phyloP scores from a whole-genome alignment of 2,329 filamentous ascomycete genomes.

The Stagonosporopsis chrysanthemi region DNA sequence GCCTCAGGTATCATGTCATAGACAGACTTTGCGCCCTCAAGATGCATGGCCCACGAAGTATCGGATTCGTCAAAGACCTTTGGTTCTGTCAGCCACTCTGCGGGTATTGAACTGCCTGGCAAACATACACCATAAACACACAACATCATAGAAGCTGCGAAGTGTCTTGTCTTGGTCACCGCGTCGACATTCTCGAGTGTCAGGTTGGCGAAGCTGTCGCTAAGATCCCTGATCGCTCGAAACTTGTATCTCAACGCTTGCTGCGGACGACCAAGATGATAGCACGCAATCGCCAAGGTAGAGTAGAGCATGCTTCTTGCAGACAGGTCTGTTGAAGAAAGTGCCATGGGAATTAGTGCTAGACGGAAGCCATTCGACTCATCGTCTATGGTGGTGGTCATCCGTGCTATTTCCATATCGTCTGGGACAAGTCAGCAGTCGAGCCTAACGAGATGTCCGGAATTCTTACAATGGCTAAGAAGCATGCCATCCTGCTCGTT shows the following conservation, averaged over 20 bases:
- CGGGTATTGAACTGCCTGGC: neutral
- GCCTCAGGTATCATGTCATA: constrained; percentile 35
- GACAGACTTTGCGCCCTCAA: constrained; percentile 54
- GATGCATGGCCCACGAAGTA: constrained; percentile 56
- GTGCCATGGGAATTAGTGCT: constrained; percentile 57
- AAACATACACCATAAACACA: constrained; percentile 56
- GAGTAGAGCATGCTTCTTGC: constrained; percentile 54
- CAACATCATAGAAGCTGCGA: constrained; percentile 61
- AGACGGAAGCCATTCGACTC: constrained; percentile 57
- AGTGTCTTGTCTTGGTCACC: constrained; percentile 49
- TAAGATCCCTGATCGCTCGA: constrained; percentile 52
- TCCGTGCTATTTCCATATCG: constrained; percentile 50
- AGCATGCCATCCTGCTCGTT: constrained; percentile 31
- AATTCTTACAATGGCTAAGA: constrained; percentile 3
- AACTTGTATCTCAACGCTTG: constrained; percentile 55
- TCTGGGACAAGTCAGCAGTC: constrained; percentile 49
- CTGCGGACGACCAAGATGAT: constrained; percentile 52
- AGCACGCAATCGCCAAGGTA: constrained; percentile 56
- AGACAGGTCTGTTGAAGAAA: constrained; percentile 44
- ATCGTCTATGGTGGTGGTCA: constrained; percentile 58
- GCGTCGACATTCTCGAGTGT: constrained; percentile 24
- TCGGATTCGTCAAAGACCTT: constrained; percentile 60
- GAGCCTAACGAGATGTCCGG: constrained; percentile 5
- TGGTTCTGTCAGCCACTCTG: neutral
- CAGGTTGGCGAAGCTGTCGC: constrained; percentile 45